Evolutionary conservation across 192 early-diverging fungal genomes (phyloP), one percentile per base, ranked within the genome.

Genomic region (Coemansia sp.): DNA sequence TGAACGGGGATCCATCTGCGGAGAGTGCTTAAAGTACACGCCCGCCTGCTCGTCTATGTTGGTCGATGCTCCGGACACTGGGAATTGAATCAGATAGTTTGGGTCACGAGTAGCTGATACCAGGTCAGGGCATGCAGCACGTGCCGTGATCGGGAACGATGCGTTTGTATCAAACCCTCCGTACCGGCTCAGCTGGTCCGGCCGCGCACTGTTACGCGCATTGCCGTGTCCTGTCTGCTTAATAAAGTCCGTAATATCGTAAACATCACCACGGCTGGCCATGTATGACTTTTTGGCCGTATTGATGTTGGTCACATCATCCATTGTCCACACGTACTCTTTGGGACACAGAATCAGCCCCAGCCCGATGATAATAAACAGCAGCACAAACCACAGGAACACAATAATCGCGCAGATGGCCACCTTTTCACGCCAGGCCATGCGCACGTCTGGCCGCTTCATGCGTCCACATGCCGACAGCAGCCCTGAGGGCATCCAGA

Each of bases 401-500:
- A 90, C 84, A 38, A 98, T 94, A 63, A 97, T 69, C n/a, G 92
- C 74, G 76, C 92, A 94, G 18, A 98, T 83, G 0, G 88, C 85
- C 15, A 92, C 81, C 72, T 98, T 98, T 76, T 98, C 96, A 31
- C 95, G 83, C 93, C 93, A 98, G 12, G 95, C 95, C 93, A 95
- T 95, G 38, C 86, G 90, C 46, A 98, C 86, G 72, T 98, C 93
- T 26, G 89, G 81, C 25, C 93, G 86, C 70, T 88, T 89, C 92
- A 97, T 93, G 47, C 88, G 76, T 15, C 75, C 75, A 37, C 68
- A 69, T 66, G 66, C 72, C 25, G 50, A 66, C 26, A 78, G 62
- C 24, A 78, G 60, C 25, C 70, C 70, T 31, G 70, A 68, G 1
- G 76, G 70, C 4, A 73, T 48, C 66, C 70, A 78, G 70, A 70